These are phyloP conservation scores for Fomitopsis pinicola DNA, from an alignment of 1,284 basidiomycete species.

Conservation along the genomic window DNA sequence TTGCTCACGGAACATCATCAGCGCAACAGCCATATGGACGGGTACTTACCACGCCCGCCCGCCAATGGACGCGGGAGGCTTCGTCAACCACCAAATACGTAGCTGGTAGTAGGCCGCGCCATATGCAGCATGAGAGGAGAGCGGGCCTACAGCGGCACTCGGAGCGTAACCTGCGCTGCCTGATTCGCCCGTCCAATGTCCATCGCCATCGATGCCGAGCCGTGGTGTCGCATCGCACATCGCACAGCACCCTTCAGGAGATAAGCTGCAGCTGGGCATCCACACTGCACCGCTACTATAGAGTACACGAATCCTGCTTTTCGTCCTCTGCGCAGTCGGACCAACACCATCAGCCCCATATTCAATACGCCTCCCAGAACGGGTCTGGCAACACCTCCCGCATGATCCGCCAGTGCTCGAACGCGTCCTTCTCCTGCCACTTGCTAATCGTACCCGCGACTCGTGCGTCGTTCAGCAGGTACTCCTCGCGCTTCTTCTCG, in stretches of 20 bases:
- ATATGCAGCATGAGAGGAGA: not conserved
- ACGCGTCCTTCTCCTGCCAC: constrained; percentile 56
- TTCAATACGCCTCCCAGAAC: constrained; percentile 61
- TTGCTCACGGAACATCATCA: not conserved
- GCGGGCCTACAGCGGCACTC: not conserved
- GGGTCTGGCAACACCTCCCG: constrained; percentile 50
- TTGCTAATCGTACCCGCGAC: constrained; percentile 50
- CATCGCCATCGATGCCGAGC: not conserved
- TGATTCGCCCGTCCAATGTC: not conserved
- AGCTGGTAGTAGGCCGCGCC: not conserved
- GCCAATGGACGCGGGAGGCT: not conserved
- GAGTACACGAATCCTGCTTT: too few relatives aligned
- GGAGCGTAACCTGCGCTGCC: not conserved
- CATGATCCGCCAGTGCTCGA: constrained; percentile 77
- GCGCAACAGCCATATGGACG: not conserved
- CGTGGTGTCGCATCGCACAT: not conserved
- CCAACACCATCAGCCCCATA: not conserved
- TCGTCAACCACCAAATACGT: not conserved
- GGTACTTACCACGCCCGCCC: not conserved
- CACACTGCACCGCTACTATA: too few relatives aligned
- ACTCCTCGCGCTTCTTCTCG: constrained; percentile 34
- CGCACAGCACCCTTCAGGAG: not conserved
- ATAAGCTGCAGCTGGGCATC: too few relatives aligned
- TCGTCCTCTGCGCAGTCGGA: not conserved
- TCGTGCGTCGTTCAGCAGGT: constrained; percentile 53